Base-by-base conservation (phyloP, 345 rosid genomes). In the Sonneratia caseolaris region DNA sequence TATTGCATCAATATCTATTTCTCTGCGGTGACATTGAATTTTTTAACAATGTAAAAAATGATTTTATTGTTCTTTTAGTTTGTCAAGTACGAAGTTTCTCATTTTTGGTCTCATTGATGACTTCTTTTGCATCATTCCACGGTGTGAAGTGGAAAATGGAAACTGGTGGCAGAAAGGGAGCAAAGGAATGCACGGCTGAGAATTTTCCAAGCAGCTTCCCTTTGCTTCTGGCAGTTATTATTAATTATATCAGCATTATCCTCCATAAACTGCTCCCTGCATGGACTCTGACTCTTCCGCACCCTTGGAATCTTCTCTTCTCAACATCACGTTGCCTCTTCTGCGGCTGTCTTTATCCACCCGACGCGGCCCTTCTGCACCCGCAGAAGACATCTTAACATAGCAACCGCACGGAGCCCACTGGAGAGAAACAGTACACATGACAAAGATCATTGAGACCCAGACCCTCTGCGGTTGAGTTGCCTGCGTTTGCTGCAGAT, bases 121-220 rank as follows among this genome's bases (percentile, higher is more conserved):
- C 32, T 27, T 27, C 32, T 27, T 27, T 27, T 27, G 32, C 32
- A 27, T 27, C 32, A 40, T 40, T 40, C 43, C 43, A 40, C 9
- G 43, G 32, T 27, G 32, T 27, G 32, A 27, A 27, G 32, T 27
- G 32, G 32, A 27, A 40, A 40, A 40, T 4, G 43, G 53, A 48
- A 48, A 48, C 16, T 48, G 14, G 53, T 48, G 53, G 53, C 3
- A 48, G 53, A 14, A 15, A 3, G 53, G 53, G 18, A 11, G 53
- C 53, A 19, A 53, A 22, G 22, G 59, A 18, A 18, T 53, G 59
- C n/a, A 45, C 56, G 9, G 3, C 56, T 0, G 43, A 45, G 59
- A 12, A 47, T 42, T 64, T 72, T 64, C 74, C 69, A 15, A 18
- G 74, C 40, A 72, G 37, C 59, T 72, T 72, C 32, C 74, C 68